Percentiles rank a stretch among this genome's conserved stretches.
Conservation (phyloP, 441 rosid species). For the Capsella rubella region DNA sequence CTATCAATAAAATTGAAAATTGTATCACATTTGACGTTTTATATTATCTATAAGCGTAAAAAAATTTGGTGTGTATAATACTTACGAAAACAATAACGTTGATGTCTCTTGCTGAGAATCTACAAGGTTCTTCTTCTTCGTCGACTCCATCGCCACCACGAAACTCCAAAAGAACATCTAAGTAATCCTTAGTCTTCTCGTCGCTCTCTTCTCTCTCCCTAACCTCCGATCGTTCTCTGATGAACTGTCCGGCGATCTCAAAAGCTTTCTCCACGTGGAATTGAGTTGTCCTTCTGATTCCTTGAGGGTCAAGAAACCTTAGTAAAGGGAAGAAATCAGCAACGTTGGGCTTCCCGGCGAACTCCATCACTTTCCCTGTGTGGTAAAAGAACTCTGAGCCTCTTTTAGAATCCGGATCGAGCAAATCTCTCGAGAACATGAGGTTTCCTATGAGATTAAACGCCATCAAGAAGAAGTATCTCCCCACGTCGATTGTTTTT, state of each 20-base stretch:
- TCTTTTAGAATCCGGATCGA: conserved; percentile 64
- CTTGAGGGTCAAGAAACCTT: conserved; percentile 74
- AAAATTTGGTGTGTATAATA: not conserved
- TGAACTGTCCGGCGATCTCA: conserved; percentile 64
- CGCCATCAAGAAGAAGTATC: conserved; percentile 75
- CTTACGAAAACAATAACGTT: conserved; percentile 60
- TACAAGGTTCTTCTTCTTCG: conserved; percentile 49
- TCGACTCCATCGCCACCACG: conserved; percentile 52
- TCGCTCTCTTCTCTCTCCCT: conserved; percentile 26
- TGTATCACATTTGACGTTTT: not conserved
- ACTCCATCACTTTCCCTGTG: conserved; percentile 75
- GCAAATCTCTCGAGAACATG: conserved; percentile 71
- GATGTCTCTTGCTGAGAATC: conserved; percentile 50
- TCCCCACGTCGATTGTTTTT: conserved; percentile 56
- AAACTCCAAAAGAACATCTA: conserved; percentile 70
- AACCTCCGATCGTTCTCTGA: conserved; percentile 59
- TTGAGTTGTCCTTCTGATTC: conserved; percentile 63
- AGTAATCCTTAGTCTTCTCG: conserved; percentile 55
- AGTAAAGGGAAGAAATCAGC: conserved; percentile 75
- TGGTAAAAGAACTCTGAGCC: conserved; percentile 69
- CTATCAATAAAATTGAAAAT: conserved; percentile 23
- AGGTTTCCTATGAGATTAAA: conserved; percentile 81
- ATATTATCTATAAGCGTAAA: not conserved
- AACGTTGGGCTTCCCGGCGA: conserved; percentile 75
- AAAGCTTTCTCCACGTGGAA: conserved; percentile 64